Evolutionary conservation across 306 rosid genomes (phyloP).

Genomic region (Citrullus colocynthis): DNA sequence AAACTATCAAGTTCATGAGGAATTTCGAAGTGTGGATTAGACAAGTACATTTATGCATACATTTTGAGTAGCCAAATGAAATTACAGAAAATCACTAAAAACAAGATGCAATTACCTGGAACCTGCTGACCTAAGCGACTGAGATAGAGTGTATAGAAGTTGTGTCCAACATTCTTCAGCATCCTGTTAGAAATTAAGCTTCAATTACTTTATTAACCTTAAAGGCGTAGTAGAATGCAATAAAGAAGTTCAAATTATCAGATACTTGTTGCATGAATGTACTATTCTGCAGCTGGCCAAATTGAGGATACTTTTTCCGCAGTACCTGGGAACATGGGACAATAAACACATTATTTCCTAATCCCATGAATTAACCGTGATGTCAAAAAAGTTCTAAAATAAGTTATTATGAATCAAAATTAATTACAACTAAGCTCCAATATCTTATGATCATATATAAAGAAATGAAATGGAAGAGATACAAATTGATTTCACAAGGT

Average conservation of each 20-base stretch:
- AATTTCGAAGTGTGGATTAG: background rate
- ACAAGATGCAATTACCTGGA: constrained; percentile 44
- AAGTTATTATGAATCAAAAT: background rate
- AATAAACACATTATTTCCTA: constrained; percentile 6
- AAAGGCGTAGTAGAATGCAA: constrained; percentile 5
- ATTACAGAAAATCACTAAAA: background rate
- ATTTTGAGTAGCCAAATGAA: background rate
- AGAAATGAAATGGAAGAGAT: background rate
- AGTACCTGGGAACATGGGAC: constrained; percentile 47
- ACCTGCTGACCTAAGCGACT: constrained; percentile 63
- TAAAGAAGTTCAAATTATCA: constrained; percentile 9
- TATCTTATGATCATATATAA: background rate
- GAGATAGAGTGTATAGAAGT: constrained; percentile 88
- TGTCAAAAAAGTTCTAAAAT: background rate
- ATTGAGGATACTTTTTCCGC: constrained; percentile 91
- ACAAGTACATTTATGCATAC: background rate
- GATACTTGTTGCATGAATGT: constrained; percentile 93
- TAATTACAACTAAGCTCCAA: background rate
- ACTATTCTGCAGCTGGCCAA: constrained; percentile 87
- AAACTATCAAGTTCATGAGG: background rate
- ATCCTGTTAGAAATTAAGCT: constrained; percentile 39
- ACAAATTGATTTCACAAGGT: background rate
- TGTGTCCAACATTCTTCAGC: constrained; percentile 99
- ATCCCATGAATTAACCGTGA: background rate
- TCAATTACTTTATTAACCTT: constrained; percentile 3